phyloP scores from a whole-genome alignment of 805 yeast species.

The Candida vartiovaarae region DNA sequence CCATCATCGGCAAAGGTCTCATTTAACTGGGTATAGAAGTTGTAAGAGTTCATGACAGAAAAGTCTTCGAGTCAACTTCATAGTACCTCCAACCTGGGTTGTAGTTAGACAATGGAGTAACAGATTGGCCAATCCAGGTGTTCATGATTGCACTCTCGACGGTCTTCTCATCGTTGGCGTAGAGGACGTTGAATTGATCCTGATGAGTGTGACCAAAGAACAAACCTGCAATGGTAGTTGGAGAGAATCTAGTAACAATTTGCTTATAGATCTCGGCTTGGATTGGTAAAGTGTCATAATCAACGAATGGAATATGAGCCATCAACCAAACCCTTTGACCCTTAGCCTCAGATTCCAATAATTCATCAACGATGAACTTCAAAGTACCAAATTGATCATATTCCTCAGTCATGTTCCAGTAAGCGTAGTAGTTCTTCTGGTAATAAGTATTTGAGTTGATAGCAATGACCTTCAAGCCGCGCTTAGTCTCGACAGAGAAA shows the following conservation, averaged over 20 bases:
- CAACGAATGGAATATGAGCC: constrained; percentile 57
- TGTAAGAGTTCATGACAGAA: constrained; percentile 53
- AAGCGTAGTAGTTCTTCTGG: constrained; percentile 52
- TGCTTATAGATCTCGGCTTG: constrained; percentile 49
- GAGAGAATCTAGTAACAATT: constrained; percentile 60
- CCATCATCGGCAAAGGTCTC: constrained; percentile 47
- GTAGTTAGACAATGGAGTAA: constrained; percentile 51
- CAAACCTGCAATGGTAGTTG: constrained; percentile 58
- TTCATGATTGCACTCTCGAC: constrained; percentile 42
- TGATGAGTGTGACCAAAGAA: constrained; percentile 69
- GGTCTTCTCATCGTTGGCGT: constrained; percentile 38
- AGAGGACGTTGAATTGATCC: constrained; percentile 59
- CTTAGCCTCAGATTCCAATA: constrained; percentile 48
- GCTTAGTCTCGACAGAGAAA: constrained; percentile 45
- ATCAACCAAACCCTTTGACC: constrained; percentile 68
- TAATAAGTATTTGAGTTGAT: constrained; percentile 66
- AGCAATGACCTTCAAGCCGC: constrained; percentile 54
- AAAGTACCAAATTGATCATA: constrained; percentile 60
- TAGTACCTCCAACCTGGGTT: constrained; percentile 74
- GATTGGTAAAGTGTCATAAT: constrained; percentile 53
- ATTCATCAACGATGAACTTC: constrained; percentile 53
- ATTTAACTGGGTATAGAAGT: constrained; percentile 53
- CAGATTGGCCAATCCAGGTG: constrained; percentile 62
- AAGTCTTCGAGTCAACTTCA: constrained; percentile 54
- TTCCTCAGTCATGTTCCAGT: constrained; percentile 38